Percentiles rank a stretch among this genome's conserved stretches.
Conservation (phyloP, 1,284 basidiomycete species). For the Sporisorium scitamineum region DNA sequence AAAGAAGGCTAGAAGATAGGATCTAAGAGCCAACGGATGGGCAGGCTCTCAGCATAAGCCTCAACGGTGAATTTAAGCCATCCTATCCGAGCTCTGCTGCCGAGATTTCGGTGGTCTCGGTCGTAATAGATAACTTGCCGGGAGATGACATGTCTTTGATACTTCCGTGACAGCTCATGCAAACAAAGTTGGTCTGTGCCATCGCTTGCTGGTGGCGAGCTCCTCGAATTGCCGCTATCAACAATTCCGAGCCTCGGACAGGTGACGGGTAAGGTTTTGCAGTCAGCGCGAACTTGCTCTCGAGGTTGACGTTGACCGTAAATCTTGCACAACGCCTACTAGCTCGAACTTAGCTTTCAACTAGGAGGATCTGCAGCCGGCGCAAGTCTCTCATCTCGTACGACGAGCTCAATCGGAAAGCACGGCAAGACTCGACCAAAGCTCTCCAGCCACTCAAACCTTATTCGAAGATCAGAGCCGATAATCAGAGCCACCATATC, state of each 20-base stretch:
- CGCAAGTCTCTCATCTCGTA: neutral
- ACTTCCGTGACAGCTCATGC: slow-evolving; percentile 10
- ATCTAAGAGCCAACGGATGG: neutral
- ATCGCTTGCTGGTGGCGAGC: neutral
- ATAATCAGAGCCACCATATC: neutral
- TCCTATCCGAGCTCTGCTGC: slow-evolving; percentile 3
- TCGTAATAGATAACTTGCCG: neutral
- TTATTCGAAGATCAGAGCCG: neutral
- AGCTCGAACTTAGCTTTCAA: too few relatives aligned
- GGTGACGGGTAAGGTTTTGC: neutral
- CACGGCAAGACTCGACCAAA: neutral
- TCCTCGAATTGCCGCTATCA: neutral
- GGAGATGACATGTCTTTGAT: neutral
- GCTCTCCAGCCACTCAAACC: neutral
- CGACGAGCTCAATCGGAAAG: neutral
- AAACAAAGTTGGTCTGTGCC: neutral
- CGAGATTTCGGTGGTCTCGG: slow-evolving; percentile 2
- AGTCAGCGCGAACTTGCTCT: neutral
- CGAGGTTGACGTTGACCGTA: neutral
- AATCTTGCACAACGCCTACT: too few relatives aligned
- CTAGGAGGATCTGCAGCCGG: too few relatives aligned
- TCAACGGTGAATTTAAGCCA: neutral
- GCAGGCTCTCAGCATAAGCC: neutral
- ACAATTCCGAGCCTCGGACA: neutral
- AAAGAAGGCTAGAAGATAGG: neutral